Conservation (phyloP, 2,329 filamentous ascomycete species). For the Diaporthe capsici region DNA sequence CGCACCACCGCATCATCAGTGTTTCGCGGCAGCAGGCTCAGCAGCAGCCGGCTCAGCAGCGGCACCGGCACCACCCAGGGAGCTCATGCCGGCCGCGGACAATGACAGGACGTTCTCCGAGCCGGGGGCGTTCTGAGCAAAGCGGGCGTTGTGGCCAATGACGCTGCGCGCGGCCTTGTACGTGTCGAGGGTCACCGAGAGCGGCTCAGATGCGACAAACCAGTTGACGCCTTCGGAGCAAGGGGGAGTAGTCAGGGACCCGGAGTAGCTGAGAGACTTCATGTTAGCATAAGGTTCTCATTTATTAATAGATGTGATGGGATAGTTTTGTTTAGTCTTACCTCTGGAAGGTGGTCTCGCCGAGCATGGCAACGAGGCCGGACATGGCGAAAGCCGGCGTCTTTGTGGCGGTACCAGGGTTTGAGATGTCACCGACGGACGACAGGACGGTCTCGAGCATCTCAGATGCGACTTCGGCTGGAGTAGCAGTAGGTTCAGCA, state of each 20-base stretch:
- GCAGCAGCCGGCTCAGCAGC: neutral
- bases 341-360: conserved; percentile 56
- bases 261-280: conserved; percentile 54
- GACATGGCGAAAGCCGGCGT: conserved; percentile 60
- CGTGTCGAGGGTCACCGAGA: conserved; percentile 54
- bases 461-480: conserved; percentile 52
- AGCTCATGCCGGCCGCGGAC: conserved; percentile 23
- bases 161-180: conserved; percentile 57
- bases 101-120: conserved; percentile 53
- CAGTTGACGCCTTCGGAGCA: conserved; percentile 63
- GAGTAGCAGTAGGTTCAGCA: conserved; percentile 57
- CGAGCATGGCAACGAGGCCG: conserved; percentile 55
- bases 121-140: conserved; percentile 59
- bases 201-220: conserved; percentile 61
- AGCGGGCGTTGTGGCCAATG: conserved; percentile 64
- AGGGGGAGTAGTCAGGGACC: conserved; percentile 65
- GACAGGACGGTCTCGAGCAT: conserved; percentile 64
- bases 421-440: conserved; percentile 56
- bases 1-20: conserved; percentile 7
- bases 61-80: conserved; percentile 9
- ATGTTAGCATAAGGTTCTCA: conserved; percentile 8
- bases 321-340: conserved; percentile 41
- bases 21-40: conserved; percentile 5
- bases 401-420: conserved; percentile 57
- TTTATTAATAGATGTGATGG: neutral